These are phyloP conservation scores for Botrytis deweyae DNA, from an alignment of 2,329 filamentous ascomycete genomes.

Conservation along the genomic window DNA sequence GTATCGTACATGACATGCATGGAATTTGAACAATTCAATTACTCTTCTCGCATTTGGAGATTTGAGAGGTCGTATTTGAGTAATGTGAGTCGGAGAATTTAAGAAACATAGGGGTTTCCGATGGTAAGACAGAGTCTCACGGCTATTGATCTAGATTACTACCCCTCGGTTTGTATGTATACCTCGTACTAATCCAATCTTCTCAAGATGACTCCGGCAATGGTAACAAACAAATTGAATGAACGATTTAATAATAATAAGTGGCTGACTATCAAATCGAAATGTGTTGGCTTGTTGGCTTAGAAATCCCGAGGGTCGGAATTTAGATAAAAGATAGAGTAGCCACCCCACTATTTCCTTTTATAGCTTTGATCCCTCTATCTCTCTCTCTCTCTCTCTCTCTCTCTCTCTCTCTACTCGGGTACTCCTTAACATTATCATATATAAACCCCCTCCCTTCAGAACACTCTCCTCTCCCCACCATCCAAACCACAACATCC, in stretches of 20 bases:
- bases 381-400: too few species aligned
- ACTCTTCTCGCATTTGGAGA: neutral
- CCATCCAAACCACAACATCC: neutral
- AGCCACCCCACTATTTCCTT: conserved; percentile 12
- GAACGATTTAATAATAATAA: neutral
- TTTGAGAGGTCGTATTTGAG: neutral
- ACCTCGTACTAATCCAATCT: neutral
- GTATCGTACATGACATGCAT: too few species aligned
- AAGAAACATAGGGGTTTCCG: neutral
- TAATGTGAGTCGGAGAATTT: neutral
- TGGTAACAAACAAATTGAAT: neutral
- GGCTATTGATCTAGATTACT: neutral
- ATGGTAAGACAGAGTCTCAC: neutral
- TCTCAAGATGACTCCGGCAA: neutral
- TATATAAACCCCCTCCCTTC: neutral
- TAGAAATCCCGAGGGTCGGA: conserved; percentile 10
- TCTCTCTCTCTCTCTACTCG: neutral
- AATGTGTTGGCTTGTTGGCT: conserved; percentile 17
- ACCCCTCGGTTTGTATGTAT: neutral
- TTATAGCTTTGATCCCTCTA: neutral
- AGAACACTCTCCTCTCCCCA: neutral
- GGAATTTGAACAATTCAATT: neutral
- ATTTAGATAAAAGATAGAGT: conserved; percentile 6
- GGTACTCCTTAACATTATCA: neutral
- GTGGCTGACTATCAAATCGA: neutral